Evolutionary conservation across 257 asterid genomes (phyloP).

Genomic region (Knoxia roxburghii): DNA sequence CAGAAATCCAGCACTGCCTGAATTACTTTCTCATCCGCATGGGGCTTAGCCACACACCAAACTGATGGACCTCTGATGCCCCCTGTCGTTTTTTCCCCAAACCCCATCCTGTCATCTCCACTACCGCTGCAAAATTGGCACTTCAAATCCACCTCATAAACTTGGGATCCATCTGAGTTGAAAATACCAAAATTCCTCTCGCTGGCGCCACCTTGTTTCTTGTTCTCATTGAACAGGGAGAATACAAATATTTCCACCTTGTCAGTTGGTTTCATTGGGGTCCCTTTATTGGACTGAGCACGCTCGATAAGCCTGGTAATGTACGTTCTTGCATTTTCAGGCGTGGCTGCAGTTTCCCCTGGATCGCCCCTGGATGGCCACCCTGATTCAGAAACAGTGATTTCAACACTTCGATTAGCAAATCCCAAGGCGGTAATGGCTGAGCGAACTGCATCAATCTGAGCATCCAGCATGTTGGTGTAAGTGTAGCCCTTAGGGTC

Average conservation of each 20-base stretch:
- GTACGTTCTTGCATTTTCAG: slow-evolving; percentile 46
- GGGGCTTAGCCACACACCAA: slow-evolving; percentile 72
- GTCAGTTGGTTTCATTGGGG: slow-evolving; percentile 51
- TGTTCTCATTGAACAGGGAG: slow-evolving; percentile 54
- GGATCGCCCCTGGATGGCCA: slow-evolving; percentile 66
- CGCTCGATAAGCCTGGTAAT: slow-evolving; percentile 33
- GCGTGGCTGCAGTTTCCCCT: slow-evolving; percentile 44
- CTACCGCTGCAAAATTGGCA: slow-evolving; percentile 39
- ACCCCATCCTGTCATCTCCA: slow-evolving; percentile 18
- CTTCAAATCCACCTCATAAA: slow-evolving; percentile 52
- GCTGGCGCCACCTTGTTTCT: slow-evolving; percentile 44
- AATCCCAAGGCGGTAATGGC: slow-evolving; percentile 45
- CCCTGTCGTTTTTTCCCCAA: slow-evolving; percentile 26
- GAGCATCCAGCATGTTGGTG: slow-evolving; percentile 57
- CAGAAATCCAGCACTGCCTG: slow-evolving; percentile 45
- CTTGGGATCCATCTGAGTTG: slow-evolving; percentile 44
- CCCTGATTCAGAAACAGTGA: slow-evolving; percentile 54
- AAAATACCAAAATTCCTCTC: slow-evolving; percentile 65
- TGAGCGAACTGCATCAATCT: slow-evolving; percentile 50
- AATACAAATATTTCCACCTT: slow-evolving; percentile 40
- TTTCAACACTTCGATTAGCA: slow-evolving; percentile 24
- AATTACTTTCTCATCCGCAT: slow-evolving; percentile 51
- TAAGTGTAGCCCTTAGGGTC: slow-evolving; percentile 48
- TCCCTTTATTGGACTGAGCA: slow-evolving; percentile 40
- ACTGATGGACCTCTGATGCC: slow-evolving; percentile 50